phyloP scores from a whole-genome alignment of 257 asterid species.

The Linaria vulgaris region DNA sequence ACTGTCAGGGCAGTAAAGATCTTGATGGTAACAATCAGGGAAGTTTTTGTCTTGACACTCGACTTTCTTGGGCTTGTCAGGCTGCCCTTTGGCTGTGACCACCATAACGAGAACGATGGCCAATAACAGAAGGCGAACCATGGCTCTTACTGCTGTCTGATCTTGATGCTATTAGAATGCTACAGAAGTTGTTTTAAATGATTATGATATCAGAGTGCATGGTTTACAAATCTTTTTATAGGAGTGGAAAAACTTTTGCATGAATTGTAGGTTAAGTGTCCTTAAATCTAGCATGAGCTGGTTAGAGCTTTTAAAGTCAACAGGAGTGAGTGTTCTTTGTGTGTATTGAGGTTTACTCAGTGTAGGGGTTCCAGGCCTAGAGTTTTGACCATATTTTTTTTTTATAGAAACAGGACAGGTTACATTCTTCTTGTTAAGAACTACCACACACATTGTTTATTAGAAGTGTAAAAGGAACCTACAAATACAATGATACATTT shows the following conservation, averaged over 20 bases:
- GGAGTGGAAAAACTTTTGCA: slow-evolving; percentile 6
- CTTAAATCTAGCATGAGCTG: slow-evolving; percentile 32
- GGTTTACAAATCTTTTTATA: slow-evolving; percentile 25
- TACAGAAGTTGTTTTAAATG: not conserved
- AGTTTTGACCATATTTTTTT: too few species aligned
- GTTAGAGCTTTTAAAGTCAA: not conserved
- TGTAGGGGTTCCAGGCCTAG: not conserved
- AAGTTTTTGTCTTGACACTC: slow-evolving; percentile 49
- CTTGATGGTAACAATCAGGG: slow-evolving; percentile 35
- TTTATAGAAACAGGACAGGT: too few species aligned
- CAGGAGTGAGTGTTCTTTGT: not conserved
- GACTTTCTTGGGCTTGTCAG: slow-evolving; percentile 41
- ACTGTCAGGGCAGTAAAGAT: slow-evolving; percentile 44
- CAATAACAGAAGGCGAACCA: slow-evolving; percentile 36
- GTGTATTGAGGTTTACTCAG: slow-evolving; percentile 17
- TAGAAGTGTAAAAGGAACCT: too few species aligned
- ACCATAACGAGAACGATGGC: slow-evolving; percentile 34
- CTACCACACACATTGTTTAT: too few species aligned
- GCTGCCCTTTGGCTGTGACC: slow-evolving; percentile 36
- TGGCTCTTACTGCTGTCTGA: slow-evolving; percentile 6
- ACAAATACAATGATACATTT: too few species aligned
- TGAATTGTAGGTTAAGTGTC: slow-evolving; percentile 7
- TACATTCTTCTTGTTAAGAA: too few species aligned
- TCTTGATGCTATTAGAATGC: not conserved
- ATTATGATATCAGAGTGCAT: slow-evolving; percentile 1